These are phyloP conservation scores for Agastache rugosa DNA, from an alignment of 257 asterid genomes.

Conservation along the genomic window DNA sequence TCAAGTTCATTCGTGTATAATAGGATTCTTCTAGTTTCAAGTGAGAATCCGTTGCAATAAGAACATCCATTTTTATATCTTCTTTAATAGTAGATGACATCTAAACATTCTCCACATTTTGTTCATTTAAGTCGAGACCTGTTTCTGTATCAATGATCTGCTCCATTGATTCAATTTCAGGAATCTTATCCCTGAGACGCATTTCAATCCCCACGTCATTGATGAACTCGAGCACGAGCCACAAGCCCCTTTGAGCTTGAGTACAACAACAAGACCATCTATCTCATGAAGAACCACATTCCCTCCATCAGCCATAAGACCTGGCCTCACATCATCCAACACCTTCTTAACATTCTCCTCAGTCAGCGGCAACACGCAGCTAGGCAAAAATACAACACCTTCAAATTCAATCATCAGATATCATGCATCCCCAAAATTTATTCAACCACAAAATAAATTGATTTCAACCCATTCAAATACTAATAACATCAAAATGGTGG, in stretches of 20 bases:
- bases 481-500: background rate
- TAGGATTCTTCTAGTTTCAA: too few species aligned
- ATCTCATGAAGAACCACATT: slow-evolving; percentile 88
- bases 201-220: slow-evolving; percentile 92
- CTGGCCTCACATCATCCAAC: slow-evolving; percentile 80
- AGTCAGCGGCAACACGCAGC: slow-evolving; percentile 71
- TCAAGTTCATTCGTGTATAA: too few species aligned
- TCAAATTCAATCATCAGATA: slow-evolving; percentile 40
- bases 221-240: slow-evolving; percentile 99
- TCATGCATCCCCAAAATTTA: slow-evolving; percentile 1
- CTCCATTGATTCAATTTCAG: slow-evolving; percentile 80
- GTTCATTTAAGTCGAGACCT: slow-evolving; percentile 82
- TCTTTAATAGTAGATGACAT: too few species aligned
- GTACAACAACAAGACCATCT: slow-evolving; percentile 85
- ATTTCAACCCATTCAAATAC: slow-evolving; percentile 9
- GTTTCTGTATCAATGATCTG: slow-evolving; percentile 79
- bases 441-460: background rate
- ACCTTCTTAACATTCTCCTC: slow-evolving; percentile 89
- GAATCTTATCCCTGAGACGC: slow-evolving; percentile 81
- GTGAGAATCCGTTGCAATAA: background rate
- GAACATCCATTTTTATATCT: too few species aligned
- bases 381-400: slow-evolving; percentile 63
- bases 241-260: slow-evolving; percentile 93
- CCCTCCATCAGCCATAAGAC: slow-evolving; percentile 93
- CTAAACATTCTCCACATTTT: slow-evolving; percentile 65